These are phyloP conservation scores for Sporisorium exsertum DNA, from an alignment of 1,284 basidiomycete genomes.

Conservation along the genomic window DNA sequence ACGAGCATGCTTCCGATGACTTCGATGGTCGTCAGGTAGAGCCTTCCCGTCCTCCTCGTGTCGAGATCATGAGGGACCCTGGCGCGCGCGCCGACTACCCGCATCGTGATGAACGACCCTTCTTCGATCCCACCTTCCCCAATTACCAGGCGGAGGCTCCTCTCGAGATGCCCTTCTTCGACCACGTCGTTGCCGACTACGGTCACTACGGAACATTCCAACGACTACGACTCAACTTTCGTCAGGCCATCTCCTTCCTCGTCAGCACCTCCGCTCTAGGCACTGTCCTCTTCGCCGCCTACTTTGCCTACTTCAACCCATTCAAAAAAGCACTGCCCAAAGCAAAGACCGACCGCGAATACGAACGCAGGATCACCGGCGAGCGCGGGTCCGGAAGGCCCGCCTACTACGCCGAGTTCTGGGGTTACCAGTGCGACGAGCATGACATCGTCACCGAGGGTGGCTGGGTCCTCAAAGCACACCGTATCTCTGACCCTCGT, in stretches of 20 bases:
- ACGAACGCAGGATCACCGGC: constrained; percentile 67
- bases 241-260: constrained; percentile 59
- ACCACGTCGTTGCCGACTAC: constrained; percentile 65
- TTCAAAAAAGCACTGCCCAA: constrained; percentile 60
- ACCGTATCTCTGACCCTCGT: constrained; percentile 67
- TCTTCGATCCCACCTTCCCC: constrained; percentile 60
- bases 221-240: constrained; percentile 55
- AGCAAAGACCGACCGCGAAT: constrained; percentile 63
- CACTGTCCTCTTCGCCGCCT: constrained; percentile 54
- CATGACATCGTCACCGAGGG: constrained; percentile 66
- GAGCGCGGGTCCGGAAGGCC: constrained; percentile 63
- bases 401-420: constrained; percentile 68
- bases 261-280: constrained; percentile 48
- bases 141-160: constrained; percentile 50
- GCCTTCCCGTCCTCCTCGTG: constrained; percentile 33
- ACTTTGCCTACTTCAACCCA: constrained; percentile 63
- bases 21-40: constrained; percentile 9
- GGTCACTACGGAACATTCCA: constrained; percentile 56
- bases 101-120: constrained; percentile 33
- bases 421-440: constrained; percentile 69
- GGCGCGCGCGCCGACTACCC: constrained; percentile 17
- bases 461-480: constrained; percentile 69
- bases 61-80: constrained; percentile 34
- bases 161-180: constrained; percentile 66
- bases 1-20: constrained; percentile 23